Evolutionary conservation across 2,329 filamentous ascomycete genomes (phyloP).

Genomic region (Onygenales sp.): DNA sequence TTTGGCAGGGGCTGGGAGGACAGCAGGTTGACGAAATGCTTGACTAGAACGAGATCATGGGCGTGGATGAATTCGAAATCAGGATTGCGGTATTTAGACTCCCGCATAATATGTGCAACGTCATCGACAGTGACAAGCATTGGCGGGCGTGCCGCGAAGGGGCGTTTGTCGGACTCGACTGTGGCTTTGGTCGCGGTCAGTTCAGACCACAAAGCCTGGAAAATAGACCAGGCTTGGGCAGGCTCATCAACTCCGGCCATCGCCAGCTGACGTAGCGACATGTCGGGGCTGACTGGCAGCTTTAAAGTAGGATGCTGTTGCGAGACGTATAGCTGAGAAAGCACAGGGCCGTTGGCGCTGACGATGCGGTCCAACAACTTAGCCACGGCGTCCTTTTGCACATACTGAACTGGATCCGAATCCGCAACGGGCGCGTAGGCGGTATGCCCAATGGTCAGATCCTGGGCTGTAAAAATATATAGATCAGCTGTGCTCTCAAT

Average conservation of each 20-base stretch:
- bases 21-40: constrained; percentile 65
- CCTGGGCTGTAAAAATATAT: constrained; percentile 50
- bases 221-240: constrained; percentile 70
- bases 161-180: constrained; percentile 26
- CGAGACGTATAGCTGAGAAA: constrained; percentile 45
- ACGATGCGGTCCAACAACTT: constrained; percentile 63
- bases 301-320: constrained; percentile 50
- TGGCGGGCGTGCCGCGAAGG: constrained; percentile 43
- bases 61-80: constrained; percentile 69
- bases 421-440: constrained; percentile 64
- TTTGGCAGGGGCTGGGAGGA: constrained; percentile 44
- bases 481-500: neutral
- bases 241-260: constrained; percentile 61
- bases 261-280: constrained; percentile 58
- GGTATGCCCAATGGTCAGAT: constrained; percentile 69
- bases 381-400: constrained; percentile 69
- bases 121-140: constrained; percentile 72
- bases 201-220: constrained; percentile 73
- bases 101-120: constrained; percentile 69
- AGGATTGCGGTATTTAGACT: constrained; percentile 64
- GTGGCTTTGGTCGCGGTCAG: constrained; percentile 47
- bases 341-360: constrained; percentile 59
- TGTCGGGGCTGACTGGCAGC: constrained; percentile 47
- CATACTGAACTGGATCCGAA: constrained; percentile 49
- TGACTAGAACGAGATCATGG: constrained; percentile 69